Base-by-base conservation (phyloP, 257 asterid genomes). In the Fraxinus pennsylvanica region DNA sequence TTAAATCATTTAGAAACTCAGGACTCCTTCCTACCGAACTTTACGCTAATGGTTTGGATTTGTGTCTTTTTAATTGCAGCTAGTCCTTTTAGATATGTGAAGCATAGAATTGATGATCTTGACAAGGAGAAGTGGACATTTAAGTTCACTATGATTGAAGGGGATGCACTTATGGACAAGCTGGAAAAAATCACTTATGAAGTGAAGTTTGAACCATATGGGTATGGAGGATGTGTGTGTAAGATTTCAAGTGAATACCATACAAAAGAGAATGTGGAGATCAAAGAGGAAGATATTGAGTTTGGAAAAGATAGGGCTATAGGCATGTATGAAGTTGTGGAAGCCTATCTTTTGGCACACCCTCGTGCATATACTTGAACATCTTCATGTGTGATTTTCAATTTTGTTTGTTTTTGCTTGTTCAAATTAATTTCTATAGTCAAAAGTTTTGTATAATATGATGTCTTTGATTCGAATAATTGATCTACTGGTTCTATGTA, bases 81-180 rank as follows among this genome's bases (percentile, higher is more conserved):
- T 54, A 89, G 92, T 36, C 91, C 89, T 10, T 82, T 78, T 75
- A 88, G 71, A 43, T 89, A 82, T 39, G 85, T 86, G 85, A 91
- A 91, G 80, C 90, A 91, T 35, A 76, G 87, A 75, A 86, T 85
- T 43, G 97, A 91, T 30, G 90, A 66, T 1, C 68, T 89, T 6
- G 91, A 88, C 43, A 78, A 85, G 47, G 89, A 88, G 74, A 87
- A 83, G 6, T 74, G 21, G 73, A 68, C 10, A 61, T 81, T 88
- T 80, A 88, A 80, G 45, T 88, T 84, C 81, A 84, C 91, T 10
- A 45, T 87, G 72, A 83, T 86, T 12, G 92, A 91, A 78, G 96
- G 89, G 25, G 93, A 91, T 83, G 90, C 85, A 0, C 43, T 88
- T 81, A 87, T 83, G 90, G 87, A 81, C 38, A 88, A 86, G 85